Conservation (phyloP, 2,329 filamentous ascomycete genomes). For the Sporothrix euskadiensis region DNA sequence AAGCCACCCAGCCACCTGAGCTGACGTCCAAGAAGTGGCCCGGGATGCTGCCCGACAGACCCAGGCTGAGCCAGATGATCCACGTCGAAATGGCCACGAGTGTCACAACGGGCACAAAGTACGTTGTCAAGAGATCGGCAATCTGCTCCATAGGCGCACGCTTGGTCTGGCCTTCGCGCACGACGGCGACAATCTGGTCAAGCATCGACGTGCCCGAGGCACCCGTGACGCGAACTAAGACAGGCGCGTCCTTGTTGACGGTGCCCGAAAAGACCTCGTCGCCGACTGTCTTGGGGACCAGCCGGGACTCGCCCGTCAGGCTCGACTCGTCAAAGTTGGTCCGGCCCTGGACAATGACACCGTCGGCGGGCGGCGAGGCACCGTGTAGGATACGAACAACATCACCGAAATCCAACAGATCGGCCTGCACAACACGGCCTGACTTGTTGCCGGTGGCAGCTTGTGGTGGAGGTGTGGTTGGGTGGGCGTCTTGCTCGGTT, state of each 20-base stretch:
- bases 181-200: constrained; percentile 74
- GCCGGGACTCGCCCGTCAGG: constrained; percentile 75
- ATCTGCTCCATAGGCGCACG: constrained; percentile 74
- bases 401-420: constrained; percentile 74
- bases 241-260: constrained; percentile 66
- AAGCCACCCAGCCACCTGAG: constrained; percentile 67
- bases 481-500: not conserved
- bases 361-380: constrained; percentile 81
- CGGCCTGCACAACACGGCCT: constrained; percentile 52
- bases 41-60: constrained; percentile 59
- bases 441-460: not conserved
- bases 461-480: not conserved
- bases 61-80: constrained; percentile 69
- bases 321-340: constrained; percentile 86
- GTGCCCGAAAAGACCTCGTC: constrained; percentile 72
- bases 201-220: constrained; percentile 71
- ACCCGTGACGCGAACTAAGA: constrained; percentile 65
- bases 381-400: constrained; percentile 75
- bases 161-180: constrained; percentile 74
- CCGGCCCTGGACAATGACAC: constrained; percentile 62
- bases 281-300: constrained; percentile 62
- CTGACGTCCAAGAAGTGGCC: constrained; percentile 55
- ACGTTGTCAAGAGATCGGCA: constrained; percentile 70
- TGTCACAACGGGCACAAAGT: constrained; percentile 74
- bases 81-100: constrained; percentile 70